Base-by-base conservation (phyloP, 2,329 filamentous ascomycete genomes). In the Ceratocystis variospora region DNA sequence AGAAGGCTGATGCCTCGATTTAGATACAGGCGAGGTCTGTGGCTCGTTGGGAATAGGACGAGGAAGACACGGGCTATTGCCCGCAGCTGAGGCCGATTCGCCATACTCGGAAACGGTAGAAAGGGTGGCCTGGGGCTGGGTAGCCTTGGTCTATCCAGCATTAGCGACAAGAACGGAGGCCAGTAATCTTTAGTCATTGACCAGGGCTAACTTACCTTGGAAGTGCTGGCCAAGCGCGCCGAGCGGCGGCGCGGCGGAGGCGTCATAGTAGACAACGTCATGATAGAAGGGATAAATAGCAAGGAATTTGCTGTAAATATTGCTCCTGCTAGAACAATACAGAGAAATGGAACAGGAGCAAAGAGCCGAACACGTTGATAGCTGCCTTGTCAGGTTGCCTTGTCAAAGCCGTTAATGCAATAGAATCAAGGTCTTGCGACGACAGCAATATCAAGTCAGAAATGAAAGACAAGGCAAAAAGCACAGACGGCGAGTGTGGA, bases 101-200 rank as follows among this genome's bases (percentile, higher is more conserved):
- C 77, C 73, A 63, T 73, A 72, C 70, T 84, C 81, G 44, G 72
- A 68, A 25, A 83, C 75, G 31, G 79, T 77, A 10, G 74, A 71
- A 41, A 79, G 75, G 66, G 71, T 75, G 25, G 74, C 72, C 55
- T 70, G 68, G 7, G 74, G 69, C 69, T 73, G 77, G 25, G 67
- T 69, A 73, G 76, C 62, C 67, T 68, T 65, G 12, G 66, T 41
- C 67, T 59, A 68, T 25, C n/a, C 69, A 70, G 67, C 65, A 65
- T 65, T 5, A 62, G 31, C 48, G n/a, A 25, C n/a, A 19, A 25
- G 48, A 53, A 19, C 22, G 17, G 2, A 25, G n/a, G n/a, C 22
- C n/a, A 22, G 48, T 25, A 3, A 53, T 25, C n/a, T n/a, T 5
- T 41, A 12, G 10, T 28, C 53, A n/a, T 7, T 5, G 7, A 5